These are phyloP conservation scores for Alternaria arbusti DNA, from an alignment of 2,329 filamentous ascomycete genomes.

Conservation along the genomic window DNA sequence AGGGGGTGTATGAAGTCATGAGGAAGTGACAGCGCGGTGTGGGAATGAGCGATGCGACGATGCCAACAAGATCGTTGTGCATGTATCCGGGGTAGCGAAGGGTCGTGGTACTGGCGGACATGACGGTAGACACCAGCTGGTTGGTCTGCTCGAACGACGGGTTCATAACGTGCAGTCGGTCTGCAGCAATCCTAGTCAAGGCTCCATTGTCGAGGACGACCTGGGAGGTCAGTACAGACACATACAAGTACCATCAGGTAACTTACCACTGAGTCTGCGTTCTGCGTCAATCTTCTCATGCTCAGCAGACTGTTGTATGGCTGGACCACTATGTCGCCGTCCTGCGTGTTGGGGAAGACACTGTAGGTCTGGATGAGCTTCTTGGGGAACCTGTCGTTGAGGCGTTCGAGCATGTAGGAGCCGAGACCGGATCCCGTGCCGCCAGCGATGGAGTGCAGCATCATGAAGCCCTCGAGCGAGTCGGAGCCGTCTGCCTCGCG, in stretches of 20 bases:
- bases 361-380: conserved; percentile 99
- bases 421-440: conserved; percentile 96
- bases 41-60: conserved; percentile 92
- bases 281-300: conserved; percentile 89
- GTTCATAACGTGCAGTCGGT: conserved; percentile 91
- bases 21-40: conserved; percentile 97
- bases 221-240: conserved; percentile 43
- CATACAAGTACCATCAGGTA: background rate
- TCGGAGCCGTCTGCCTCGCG: conserved; percentile 97
- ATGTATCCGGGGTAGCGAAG: conserved; percentile 98
- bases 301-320: conserved; percentile 97
- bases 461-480: conserved; percentile 98
- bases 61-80: conserved; percentile 99
- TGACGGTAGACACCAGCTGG: conserved; percentile 92
- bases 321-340: conserved; percentile 92
- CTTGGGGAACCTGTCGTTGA: conserved; percentile 98
- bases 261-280: conserved; percentile 88
- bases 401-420: conserved; percentile 89
- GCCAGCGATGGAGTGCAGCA: conserved; percentile 96
- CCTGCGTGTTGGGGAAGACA: conserved; percentile 93
- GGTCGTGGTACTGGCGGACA: conserved; percentile 97
- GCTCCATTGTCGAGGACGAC: conserved; percentile 96
- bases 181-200: conserved; percentile 89
- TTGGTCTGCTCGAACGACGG: conserved; percentile 98
- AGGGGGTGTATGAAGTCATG: conserved; percentile 97